phyloP scores from a whole-genome alignment of 2,329 filamentous ascomycete genomes.

The Aspergillus tamarii region DNA sequence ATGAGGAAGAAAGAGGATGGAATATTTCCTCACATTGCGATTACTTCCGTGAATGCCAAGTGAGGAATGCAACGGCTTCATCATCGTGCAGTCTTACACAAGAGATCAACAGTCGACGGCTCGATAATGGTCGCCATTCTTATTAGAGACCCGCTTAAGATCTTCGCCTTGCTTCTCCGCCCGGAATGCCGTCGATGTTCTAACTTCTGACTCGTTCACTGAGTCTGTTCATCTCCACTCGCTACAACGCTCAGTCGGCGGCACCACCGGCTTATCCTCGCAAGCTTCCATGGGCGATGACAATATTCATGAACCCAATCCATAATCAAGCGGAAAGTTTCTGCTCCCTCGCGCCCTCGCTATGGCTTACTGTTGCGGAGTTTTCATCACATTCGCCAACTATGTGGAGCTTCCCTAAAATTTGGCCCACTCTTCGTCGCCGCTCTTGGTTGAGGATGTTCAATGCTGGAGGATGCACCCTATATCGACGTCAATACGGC shows the following conservation, averaged over 20 bases:
- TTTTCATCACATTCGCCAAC: background rate
- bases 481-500: slow-evolving; percentile 16
- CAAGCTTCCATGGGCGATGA: background rate
- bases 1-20: background rate
- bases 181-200: background rate
- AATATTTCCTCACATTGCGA: background rate
- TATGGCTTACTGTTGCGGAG: background rate
- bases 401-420: background rate
- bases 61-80: background rate
- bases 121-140: background rate
- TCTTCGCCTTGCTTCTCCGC: background rate
- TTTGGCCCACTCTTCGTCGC: background rate
- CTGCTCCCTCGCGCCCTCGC: background rate
- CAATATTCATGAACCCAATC: background rate
- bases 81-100: background rate
- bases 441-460: background rate
- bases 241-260: background rate
- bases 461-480: background rate
- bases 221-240: background rate
- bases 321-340: background rate
- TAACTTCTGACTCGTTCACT: background rate
- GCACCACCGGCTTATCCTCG: background rate
- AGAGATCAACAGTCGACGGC: background rate
- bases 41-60: background rate
- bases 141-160: background rate